These are phyloP conservation scores for Ustilaginoidea virens DNA, from an alignment of 2,329 filamentous ascomycete species.

Conservation along the genomic window DNA sequence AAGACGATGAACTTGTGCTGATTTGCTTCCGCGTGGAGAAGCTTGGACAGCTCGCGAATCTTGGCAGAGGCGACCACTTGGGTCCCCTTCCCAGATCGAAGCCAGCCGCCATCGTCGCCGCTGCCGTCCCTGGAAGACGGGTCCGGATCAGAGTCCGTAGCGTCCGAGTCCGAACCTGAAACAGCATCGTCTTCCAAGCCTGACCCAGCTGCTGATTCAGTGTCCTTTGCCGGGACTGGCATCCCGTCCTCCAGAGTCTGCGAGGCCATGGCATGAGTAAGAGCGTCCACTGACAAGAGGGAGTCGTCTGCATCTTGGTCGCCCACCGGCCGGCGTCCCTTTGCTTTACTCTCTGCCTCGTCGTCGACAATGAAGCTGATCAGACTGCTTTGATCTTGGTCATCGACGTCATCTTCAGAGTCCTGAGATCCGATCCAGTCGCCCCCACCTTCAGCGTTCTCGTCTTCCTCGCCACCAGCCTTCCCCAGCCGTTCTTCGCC, in stretches of 20 bases:
- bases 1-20: slow-evolving; percentile 97
- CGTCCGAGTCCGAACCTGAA: slow-evolving; percentile 19
- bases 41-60: slow-evolving; percentile 69
- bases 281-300: slow-evolving; percentile 18
- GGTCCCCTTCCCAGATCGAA: neutral
- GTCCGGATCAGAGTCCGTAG: slow-evolving; percentile 27
- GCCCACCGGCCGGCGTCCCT: slow-evolving; percentile 11
- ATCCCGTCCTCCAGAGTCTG: slow-evolving; percentile 18
- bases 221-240: neutral
- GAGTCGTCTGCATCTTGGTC: slow-evolving; percentile 17
- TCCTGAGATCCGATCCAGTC: slow-evolving; percentile 64
- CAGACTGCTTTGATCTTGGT: slow-evolving; percentile 35
- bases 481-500: slow-evolving; percentile 48
- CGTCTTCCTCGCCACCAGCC: slow-evolving; percentile 73
- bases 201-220: slow-evolving; percentile 18
- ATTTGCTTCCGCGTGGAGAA: slow-evolving; percentile 62
- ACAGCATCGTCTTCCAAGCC: slow-evolving; percentile 10
- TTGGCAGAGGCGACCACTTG: slow-evolving; percentile 66
- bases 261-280: slow-evolving; percentile 21
- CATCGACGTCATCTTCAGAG: slow-evolving; percentile 40
- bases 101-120: slow-evolving; percentile 17
- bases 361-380: slow-evolving; percentile 41
- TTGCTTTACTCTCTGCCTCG: slow-evolving; percentile 21
- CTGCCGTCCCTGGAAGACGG: slow-evolving; percentile 9
- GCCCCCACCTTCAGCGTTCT: slow-evolving; percentile 75